Base-by-base conservation (phyloP, 331 rosid genomes). In the Malus hybrid region DNA sequence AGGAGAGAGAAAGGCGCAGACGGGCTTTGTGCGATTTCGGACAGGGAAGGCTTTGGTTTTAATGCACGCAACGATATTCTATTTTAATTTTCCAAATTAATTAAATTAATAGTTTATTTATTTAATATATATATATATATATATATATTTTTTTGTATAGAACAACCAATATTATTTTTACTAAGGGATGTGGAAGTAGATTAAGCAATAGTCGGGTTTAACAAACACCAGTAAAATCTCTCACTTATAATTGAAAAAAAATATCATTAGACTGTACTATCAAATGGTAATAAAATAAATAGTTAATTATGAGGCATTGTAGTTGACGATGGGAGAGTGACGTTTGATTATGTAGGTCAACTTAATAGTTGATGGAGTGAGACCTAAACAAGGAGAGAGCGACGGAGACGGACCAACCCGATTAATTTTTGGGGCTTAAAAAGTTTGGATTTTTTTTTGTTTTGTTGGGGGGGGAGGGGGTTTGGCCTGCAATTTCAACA, bases 131-230 rank as follows among this genome's bases (percentile, higher is more conserved):
- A 31, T 31, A 31, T 29, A 29, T 29, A 29, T 29, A n/a, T 22
- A 22, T 22, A 22, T 29, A 29, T 29, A 29, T 7, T 6, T 34
- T 34, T 34, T 7, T 34, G 7, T 36, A 7, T 34, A 0, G 3
- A 39, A 39, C 12, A 39, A 39, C 0, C 1, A 0, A 39, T 39
- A 39, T 39, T 39, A 39, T 39, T 1, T 39, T 8, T 8, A 39
- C 0, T 0, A 8, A 8, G 1, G 1, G 12, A 3, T 8, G 0
- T 39, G 4, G 0, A 1, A 39, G 12, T 39, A 0, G 4, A 39
- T 9, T 39, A 8, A 39, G 44, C 44, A 39, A 39, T 39, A n/a
- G n/a, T n/a, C n/a, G n/a, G n/a, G n/a, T n/a, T n/a, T n/a, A n/a
- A n/a, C n/a, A n/a, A n/a, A n/a, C n/a, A n/a, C n/a, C n/a, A n/a